Conservation (phyloP, 2,329 filamentous ascomycete species). For the Penicillium hordei region DNA sequence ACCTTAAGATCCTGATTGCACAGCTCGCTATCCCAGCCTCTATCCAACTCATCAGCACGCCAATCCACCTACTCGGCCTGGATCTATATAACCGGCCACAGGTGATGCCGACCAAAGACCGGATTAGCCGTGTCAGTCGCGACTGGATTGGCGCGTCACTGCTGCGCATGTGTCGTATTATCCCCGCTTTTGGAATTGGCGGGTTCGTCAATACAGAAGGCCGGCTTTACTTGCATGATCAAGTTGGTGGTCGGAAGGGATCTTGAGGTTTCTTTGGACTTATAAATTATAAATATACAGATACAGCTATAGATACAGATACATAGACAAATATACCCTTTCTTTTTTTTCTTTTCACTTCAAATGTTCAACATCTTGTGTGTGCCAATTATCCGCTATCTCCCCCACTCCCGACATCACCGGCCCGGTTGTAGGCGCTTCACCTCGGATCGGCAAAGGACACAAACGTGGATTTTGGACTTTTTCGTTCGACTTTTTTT, state of each 20-base stretch:
- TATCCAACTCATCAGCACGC: conserved; percentile 76
- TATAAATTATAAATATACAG: conserved; percentile 2
- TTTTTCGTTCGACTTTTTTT: not conserved
- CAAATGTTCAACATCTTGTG: not conserved
- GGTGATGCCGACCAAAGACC: conserved; percentile 51
- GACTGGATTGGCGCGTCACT: conserved; percentile 74
- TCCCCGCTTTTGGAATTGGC: conserved; percentile 84
- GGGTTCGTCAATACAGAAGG: conserved; percentile 71
- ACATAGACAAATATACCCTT: conserved; percentile 28
- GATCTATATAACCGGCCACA: conserved; percentile 74
- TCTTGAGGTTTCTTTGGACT: conserved; percentile 10
- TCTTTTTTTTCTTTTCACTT: conserved; percentile 2
- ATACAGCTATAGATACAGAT: not conserved
- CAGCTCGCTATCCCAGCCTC: conserved; percentile 77
- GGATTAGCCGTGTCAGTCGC: conserved; percentile 62
- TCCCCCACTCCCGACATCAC: conserved; percentile 9
- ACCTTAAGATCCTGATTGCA: conserved; percentile 78
- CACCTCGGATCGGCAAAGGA: conserved; percentile 8
- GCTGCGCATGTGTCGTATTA: conserved; percentile 76
- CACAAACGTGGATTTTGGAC: not conserved
- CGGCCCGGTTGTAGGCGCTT: conserved; percentile 23
- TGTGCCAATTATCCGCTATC: conserved; percentile 7
- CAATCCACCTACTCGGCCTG: conserved; percentile 76
- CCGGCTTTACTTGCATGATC: conserved; percentile 31
- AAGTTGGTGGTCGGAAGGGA: conserved; percentile 22